Percentiles rank a stretch among this genome's conserved stretches.
Conservation (phyloP, 768 basidiomycete species). For the Jaapia argillacea region DNA sequence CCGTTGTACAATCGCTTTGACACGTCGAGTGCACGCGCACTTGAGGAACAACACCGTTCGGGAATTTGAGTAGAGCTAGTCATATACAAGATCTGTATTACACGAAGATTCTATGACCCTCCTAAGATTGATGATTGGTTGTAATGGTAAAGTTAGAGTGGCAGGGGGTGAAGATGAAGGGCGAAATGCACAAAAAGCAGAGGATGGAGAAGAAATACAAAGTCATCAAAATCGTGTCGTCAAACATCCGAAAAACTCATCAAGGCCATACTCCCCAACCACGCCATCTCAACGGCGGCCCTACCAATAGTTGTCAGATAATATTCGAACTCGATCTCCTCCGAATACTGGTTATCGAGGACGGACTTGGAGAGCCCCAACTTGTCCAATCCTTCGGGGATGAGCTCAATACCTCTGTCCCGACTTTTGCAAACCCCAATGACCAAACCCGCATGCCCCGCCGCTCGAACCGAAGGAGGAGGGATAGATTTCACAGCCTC, state of each 20-base stretch:
- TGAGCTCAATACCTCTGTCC: slow-evolving; percentile 63
- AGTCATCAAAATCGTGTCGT: too few species aligned
- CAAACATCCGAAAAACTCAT: slow-evolving; percentile 25
- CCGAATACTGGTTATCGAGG: slow-evolving; percentile 8
- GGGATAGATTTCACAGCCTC: slow-evolving; percentile 26
- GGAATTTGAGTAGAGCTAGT: too few species aligned
- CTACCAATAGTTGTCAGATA: slow-evolving; percentile 36
- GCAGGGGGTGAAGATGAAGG: too few species aligned
- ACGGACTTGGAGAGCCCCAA: slow-evolving; percentile 49
- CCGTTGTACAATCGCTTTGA: too few species aligned
- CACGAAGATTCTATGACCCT: too few species aligned
- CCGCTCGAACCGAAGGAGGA: slow-evolving; percentile 24
- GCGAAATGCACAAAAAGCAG: too few species aligned
- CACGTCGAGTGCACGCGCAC: too few species aligned
- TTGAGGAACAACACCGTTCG: too few species aligned
- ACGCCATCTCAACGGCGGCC: slow-evolving; percentile 43
- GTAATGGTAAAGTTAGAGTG: too few species aligned
- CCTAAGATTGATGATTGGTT: too few species aligned
- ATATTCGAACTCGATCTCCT: slow-evolving; percentile 30
- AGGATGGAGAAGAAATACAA: too few species aligned
- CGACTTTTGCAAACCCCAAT: slow-evolving; percentile 56
- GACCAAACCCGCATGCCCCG: slow-evolving; percentile 30
- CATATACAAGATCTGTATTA: too few species aligned
- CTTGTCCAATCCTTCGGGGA: slow-evolving; percentile 69
- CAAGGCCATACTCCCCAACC: slow-evolving; percentile 44